Conservation (phyloP, 78 protist species). For the Salpingoeca rosetta region DNA sequence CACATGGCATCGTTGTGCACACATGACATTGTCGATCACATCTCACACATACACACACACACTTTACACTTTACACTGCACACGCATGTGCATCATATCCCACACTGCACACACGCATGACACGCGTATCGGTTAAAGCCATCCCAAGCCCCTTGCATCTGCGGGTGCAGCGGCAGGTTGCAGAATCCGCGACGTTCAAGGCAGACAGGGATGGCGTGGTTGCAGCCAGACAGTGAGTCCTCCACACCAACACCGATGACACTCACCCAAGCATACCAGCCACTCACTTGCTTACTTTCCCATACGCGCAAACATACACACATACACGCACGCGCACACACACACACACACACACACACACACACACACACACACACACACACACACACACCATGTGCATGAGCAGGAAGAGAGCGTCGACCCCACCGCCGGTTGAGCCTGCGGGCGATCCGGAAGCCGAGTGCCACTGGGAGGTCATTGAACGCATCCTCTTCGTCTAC, state of each 20-base stretch:
- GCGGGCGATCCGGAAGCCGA: not conserved
- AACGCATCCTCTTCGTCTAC: slow-evolving; percentile 22
- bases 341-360: not conserved
- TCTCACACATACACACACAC: too few species aligned
- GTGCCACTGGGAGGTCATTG: not conserved
- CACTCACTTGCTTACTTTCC: too few species aligned
- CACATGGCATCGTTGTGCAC: too few species aligned
- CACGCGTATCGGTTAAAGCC: not conserved
- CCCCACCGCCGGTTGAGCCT: not conserved
- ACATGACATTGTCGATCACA: too few species aligned
- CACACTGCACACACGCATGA: too few species aligned
- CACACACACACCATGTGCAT: not conserved
- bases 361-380: not conserved
- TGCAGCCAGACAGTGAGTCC: not conserved
- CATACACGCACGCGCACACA: not conserved
- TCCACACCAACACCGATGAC: not conserved
- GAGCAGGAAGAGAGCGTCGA: not conserved
- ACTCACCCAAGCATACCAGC: not conserved
- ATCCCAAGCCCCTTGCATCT: not conserved
- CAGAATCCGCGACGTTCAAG: not conserved
- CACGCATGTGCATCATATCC: too few species aligned
- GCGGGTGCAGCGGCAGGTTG: not conserved
- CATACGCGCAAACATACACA: not conserved
- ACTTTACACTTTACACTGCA: too few species aligned
- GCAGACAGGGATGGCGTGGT: not conserved